Conservation (phyloP, 305 asterid genomes). For the Fraxinus velutina region DNA sequence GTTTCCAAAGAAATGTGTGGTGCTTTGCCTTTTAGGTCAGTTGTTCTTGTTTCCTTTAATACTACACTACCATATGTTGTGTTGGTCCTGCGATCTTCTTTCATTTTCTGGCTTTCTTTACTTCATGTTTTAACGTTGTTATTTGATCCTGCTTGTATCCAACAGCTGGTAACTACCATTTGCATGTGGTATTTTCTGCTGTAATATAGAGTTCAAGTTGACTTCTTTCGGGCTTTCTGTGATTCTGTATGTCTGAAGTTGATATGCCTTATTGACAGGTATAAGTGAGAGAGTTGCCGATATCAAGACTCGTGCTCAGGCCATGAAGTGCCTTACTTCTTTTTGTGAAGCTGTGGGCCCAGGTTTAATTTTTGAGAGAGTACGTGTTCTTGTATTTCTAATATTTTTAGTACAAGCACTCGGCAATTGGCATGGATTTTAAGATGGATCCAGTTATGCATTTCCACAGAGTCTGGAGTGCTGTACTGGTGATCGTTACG, state of each 20-base stretch:
- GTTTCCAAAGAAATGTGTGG: slow-evolving; percentile 89
- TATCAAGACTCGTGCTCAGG: slow-evolving; percentile 90
- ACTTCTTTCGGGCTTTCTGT: slow-evolving; percentile 14
- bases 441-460: slow-evolving; percentile 4
- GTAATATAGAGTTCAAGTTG: neutral
- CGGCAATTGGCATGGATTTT: slow-evolving; percentile 9
- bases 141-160: slow-evolving; percentile 9
- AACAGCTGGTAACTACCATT: slow-evolving; percentile 10
- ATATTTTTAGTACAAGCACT: neutral
- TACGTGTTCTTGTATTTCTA: slow-evolving; percentile 32
- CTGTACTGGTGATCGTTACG: slow-evolving; percentile 1
- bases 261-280: slow-evolving; percentile 46
- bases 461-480: neutral
- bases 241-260: slow-evolving; percentile 8
- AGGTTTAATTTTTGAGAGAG: slow-evolving; percentile 94
- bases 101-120: neutral
- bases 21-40: slow-evolving; percentile 84
- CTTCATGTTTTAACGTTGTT: neutral
- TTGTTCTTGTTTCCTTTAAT: slow-evolving; percentile 16
- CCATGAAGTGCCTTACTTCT: slow-evolving; percentile 92
- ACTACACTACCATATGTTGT: neutral
- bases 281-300: slow-evolving; percentile 96
- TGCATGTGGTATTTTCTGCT: slow-evolving; percentile 15
- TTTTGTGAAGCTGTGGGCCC: slow-evolving; percentile 98
- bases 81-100: neutral